phyloP scores from a whole-genome alignment of 208 protist species.

The Leptomonas pyrrhocoris region DNA sequence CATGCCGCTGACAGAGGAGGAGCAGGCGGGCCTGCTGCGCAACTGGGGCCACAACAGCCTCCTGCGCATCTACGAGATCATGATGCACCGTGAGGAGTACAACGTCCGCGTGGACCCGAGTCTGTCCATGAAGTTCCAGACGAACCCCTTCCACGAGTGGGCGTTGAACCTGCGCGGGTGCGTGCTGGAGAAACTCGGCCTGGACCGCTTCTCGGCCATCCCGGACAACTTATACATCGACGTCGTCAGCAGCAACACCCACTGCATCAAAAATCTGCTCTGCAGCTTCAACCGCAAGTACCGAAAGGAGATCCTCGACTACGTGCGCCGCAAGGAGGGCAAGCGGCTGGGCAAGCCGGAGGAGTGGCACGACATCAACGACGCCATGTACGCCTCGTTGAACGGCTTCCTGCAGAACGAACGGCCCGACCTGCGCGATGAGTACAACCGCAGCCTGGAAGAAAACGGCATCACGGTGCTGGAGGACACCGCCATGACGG shows the following conservation, averaged over 20 bases:
- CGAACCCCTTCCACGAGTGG: conserved; percentile 87
- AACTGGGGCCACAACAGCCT: conserved; percentile 72
- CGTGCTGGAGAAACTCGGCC: conserved; percentile 72
- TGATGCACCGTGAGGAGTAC: conserved; percentile 93
- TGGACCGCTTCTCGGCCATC: conserved; percentile 53
- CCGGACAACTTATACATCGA: conserved; percentile 82
- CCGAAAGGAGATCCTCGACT: conserved; percentile 58
- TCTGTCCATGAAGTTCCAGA: conserved; percentile 79
- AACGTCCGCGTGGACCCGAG: conserved; percentile 87
- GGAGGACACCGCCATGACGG: conserved; percentile 86
- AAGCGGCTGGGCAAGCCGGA: conserved; percentile 43
- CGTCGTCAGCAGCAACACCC: conserved; percentile 91
- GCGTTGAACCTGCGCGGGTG: conserved; percentile 77
- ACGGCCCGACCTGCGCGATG: conserved; percentile 70
- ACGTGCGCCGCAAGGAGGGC: conserved; percentile 43
- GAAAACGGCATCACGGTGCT: conserved; percentile 75
- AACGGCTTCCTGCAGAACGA: conserved; percentile 58
- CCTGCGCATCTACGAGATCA: conserved; percentile 83
- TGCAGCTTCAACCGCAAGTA: conserved; percentile 82
- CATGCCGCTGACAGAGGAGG: conserved; percentile 67
- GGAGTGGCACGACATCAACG: conserved; percentile 76
- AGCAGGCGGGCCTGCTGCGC: conserved; percentile 70
- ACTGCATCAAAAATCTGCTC: conserved; percentile 91
- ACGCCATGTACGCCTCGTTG: conserved; percentile 75
- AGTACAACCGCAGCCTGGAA: conserved; percentile 66